Base-by-base conservation (phyloP, 1,284 basidiomycete species). In the Leccinum subrobustum region DNA sequence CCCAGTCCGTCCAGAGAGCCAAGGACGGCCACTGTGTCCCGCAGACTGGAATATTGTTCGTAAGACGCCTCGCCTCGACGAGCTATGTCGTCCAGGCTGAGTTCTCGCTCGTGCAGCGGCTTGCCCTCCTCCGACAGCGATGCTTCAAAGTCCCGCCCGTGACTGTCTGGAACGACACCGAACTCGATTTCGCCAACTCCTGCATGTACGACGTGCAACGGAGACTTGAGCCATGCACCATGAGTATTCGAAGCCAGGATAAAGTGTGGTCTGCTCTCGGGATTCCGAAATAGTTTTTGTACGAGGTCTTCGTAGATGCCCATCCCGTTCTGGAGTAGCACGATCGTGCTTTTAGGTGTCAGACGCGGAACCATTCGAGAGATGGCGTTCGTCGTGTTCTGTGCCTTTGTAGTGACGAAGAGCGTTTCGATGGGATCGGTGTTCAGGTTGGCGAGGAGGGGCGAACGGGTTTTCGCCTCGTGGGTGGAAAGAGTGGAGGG, bases 311-410 rank as follows among this genome's bases (percentile, higher is more conserved):
- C 95, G 74, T 95, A 91, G 14, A 96, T 80, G 16, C 95, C 96
- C 88, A 97, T 80, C 73, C 89, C 96, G 73, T 98, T 98, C 72
- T 97, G 93, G 55, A 97, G 76, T 6, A 99, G 83, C 1, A 96
- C 91, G 64, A 98, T 86, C 27, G 95, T 97, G 51, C 89, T 91
- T 57, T 83, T 74, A 0, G 83, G 75, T 4, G 82, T 81, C 29
- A 98, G 75, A 20, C 94, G 85, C 8, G 83, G 83, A 5, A 83
- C 74, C 54, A 98, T 81, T 3, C 76, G 70, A 25, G 78, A 75
- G 33, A 98, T 70, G 3, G 89, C 87, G 1, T 73, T 66, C 0
- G 87, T 55, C 0, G 91, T 91, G 12, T 84, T 78, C 20, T 87
- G 81, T 1, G 92, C 89, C 73, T 96, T 96, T 60, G 92, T 87